A percentile compares a stretch with the other conserved stretches of the same genome.
Conservation (phyloP, 768 basidiomycete species). For the Agaricus subrufescens region DNA sequence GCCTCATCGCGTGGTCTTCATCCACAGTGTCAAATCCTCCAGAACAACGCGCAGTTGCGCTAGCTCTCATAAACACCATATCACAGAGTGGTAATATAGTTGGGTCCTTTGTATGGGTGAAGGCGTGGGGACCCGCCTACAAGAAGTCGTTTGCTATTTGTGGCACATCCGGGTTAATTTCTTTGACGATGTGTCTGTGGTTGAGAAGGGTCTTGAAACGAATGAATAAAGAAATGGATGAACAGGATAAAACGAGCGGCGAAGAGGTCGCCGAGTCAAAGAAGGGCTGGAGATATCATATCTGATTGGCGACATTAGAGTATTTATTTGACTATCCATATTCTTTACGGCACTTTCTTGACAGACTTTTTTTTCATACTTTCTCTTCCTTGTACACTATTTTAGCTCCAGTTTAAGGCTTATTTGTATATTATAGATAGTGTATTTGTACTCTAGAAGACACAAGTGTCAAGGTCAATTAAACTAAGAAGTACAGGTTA, state of each 20-base stretch:
- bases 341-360: no score
- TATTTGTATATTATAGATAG: no score
- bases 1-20: slow-evolving; percentile 51
- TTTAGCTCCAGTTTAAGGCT: no score
- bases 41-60: slow-evolving; percentile 81
- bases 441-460: no score
- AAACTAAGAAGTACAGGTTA: no score
- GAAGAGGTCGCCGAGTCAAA: slow-evolving; percentile 27
- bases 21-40: slow-evolving; percentile 54
- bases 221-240: slow-evolving; percentile 37
- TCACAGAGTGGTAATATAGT: slow-evolving; percentile 80
- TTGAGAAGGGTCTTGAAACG: slow-evolving; percentile 39
- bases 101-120: slow-evolving; percentile 77
- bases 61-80: slow-evolving; percentile 79
- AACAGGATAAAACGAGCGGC: slow-evolving; percentile 28
- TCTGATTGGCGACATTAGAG: neutral
- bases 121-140: slow-evolving; percentile 68
- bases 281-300: slow-evolving; percentile 2
- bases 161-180: slow-evolving; percentile 47
- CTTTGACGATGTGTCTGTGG: slow-evolving; percentile 44
- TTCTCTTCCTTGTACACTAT: no score
- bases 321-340: no score
- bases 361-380: no score
- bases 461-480: no score
- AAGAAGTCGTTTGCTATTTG: slow-evolving; percentile 68